Base-by-base conservation (phyloP, 129 eudicot genomes). In the Flaveria ramosissima region DNA sequence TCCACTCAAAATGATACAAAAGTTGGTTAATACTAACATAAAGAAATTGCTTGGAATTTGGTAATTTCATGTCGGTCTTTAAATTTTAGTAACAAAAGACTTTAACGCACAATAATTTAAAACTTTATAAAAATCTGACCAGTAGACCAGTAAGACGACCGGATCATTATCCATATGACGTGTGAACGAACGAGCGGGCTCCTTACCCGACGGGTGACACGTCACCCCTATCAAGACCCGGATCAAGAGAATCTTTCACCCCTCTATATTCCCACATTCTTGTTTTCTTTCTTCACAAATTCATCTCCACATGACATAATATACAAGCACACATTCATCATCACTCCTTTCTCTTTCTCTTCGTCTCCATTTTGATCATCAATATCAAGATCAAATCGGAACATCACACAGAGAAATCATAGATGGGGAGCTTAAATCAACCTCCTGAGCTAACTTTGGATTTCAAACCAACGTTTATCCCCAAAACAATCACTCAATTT, bases 401-500 rank as follows among this genome's bases (percentile, higher is more conserved):
- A 21, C 30, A 1, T n/a, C 30, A 21, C 50, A 39, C 30, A 23
- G 27, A 63, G 11, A 76, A 68, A 36, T 6, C 14, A 45, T 45
- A 1, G 55, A 80, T 80, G 93, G 87, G 87, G 59, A 74, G 80
- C 75, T 82, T 87, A 60, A 81, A 78, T 78, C 77, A 74, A 24
- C 80, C 81, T 50, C 80, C 75, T 55, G 85, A 84, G 73, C 78
- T 89, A 32, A 80, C 77, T 71, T 75, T 86, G 61, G 88, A 83
- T 81, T 80, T 72, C 67, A 87, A 76, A 84, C 81, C 72, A 64
- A 42, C 79, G 65, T 92, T 68, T 73, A 46, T 84, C 68, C 96
- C 88, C 23, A 80, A 81, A 73, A 81, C 97, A 48, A 81, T 89
- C 72, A 78, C 70, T 32, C 85, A 82, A 51, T 87, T 92, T 46